Evolutionary conservation across 2,329 filamentous ascomycete species (phyloP), one percentile per base, ranked within the genome.

Genomic region (Xylariaceae sp.): DNA sequence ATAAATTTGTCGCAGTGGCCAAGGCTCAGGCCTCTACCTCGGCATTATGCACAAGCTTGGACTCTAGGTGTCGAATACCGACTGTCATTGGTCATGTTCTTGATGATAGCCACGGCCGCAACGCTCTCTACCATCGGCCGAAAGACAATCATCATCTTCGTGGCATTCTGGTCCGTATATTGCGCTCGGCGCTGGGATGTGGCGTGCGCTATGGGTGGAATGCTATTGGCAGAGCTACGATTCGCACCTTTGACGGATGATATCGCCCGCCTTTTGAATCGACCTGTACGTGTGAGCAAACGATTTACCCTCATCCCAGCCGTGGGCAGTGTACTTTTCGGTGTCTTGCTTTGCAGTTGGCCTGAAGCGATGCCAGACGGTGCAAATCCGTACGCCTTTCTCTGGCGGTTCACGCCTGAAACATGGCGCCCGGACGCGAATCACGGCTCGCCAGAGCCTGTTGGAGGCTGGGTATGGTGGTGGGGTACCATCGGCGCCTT

Each of bases 381-480:
- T 34, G 52, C 52, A 40, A 9, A 55, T 42, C 52, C 52, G 42
- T 55, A 55, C 45, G 34, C 45, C 36, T 48, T 46, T 48, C 40
- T 55, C 43, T 55, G 34, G 36, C 45, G 52, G 44, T 46, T 52
- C 19, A 55, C 52, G 31, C 52, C 52, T 6, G 16, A 2, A 42
- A 48, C 7, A 31, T 55, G 52, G 52, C 52, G 48, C 16, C 48
- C 52, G 5, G 45, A 55, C 43, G 6, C n/a, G 36, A 22, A 11
- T 19, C 48, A 55, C 31, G 52, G 52, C 48, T 33, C 52, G 42
- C 52, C 48, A 34, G 52, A 55, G 46, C 52, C 52, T 11, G 52
- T 55, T 45, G 52, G 52, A 19, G 52, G 52, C 36, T 55, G 52
- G 52, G 36, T 55, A 51, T 55, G 52, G 52, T 55, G 52, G 52